Conservation (phyloP, 441 rosid genomes). For the Jatropha podagrica region DNA sequence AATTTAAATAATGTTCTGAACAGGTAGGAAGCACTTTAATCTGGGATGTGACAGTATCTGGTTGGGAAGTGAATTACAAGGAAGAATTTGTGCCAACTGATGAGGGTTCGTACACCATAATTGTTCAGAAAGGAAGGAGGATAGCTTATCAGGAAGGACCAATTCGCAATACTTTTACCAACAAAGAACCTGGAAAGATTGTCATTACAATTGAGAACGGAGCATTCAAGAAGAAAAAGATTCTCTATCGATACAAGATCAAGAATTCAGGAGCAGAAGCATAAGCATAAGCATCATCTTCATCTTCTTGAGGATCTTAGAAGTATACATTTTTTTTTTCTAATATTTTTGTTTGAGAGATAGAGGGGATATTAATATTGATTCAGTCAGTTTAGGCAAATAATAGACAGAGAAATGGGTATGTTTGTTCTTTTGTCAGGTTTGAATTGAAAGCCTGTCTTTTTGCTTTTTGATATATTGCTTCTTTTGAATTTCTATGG, state of each 20-base stretch:
- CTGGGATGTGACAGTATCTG: conserved; percentile 54
- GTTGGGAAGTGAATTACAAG: conserved; percentile 61
- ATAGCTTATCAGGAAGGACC: conserved; percentile 30
- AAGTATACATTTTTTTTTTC: too few relatives aligned
- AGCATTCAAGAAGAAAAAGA: conserved; percentile 49
- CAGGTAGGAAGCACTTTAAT: conserved; percentile 40
- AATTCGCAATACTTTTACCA: conserved; percentile 41
- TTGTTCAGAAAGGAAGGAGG: conserved; percentile 42
- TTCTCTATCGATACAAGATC: conserved; percentile 48
- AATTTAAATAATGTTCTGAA: neutral
- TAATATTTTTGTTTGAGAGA: neutral
- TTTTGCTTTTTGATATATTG: neutral
- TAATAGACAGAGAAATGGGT: neutral
- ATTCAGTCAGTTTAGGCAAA: neutral
- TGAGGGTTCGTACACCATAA: conserved; percentile 44
- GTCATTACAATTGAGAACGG: conserved; percentile 40
- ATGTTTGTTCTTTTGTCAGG: neutral
- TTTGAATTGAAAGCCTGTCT: neutral
- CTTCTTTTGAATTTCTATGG: neutral
- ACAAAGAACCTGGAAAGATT: conserved; percentile 50
- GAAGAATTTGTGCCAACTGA: conserved; percentile 54
- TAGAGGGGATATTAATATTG: neutral
- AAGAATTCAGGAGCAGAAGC: neutral
- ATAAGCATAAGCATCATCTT: neutral
- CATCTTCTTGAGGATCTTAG: conserved; percentile 13